Base-by-base conservation (phyloP, 2,329 filamentous ascomycete species). In the Fusarium palustre region DNA sequence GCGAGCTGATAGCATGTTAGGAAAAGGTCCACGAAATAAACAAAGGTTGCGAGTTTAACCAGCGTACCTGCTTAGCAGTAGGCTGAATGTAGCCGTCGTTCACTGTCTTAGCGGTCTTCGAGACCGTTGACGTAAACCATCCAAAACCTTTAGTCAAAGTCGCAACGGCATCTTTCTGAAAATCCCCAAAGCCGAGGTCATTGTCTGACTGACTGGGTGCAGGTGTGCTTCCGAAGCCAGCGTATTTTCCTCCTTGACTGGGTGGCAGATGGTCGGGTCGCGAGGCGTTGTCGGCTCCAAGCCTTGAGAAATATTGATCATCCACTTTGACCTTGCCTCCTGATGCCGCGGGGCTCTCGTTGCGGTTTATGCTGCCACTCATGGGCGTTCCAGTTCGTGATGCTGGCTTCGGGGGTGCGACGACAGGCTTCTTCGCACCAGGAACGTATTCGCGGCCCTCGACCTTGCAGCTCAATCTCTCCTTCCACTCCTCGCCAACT, bases 401-500 rank as follows among this genome's bases (percentile, higher is more conserved):
- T 41, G 73, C 72, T 13, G 77, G 76, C 58, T 79, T 79, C 28
- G 79, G 69, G 20, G 74, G 69, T 11, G 71, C 64, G 22, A 72
- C 68, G 12, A 75, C 73, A 25, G 80, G 76, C 77, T 84, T 85
- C 79, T 90, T 90, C 78, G 90, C 87, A 10, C 87, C 89, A 18
- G 91, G 91, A 3, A 96, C 92, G 77, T 97, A 98, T 72, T 97
- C 93, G 61, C 87, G 87, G 15, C 92, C 92, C 79, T 98, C 96
- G 9, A 97, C 92, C 82, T 96, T 95, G 74, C 92, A 92, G 34
- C 89, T 90, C 69, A 98, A 80, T 66, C 94, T 87, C 79, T 97
- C 94, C 81, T 97, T 97, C 89, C 91, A 98, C 82, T 97, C 95
- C 80, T 97, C 95, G 57, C 94, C 95, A 0, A 91, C 92, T 69